These are phyloP conservation scores for Gymnopilus dilepis DNA, from an alignment of 768 basidiomycete species.

Conservation along the genomic window DNA sequence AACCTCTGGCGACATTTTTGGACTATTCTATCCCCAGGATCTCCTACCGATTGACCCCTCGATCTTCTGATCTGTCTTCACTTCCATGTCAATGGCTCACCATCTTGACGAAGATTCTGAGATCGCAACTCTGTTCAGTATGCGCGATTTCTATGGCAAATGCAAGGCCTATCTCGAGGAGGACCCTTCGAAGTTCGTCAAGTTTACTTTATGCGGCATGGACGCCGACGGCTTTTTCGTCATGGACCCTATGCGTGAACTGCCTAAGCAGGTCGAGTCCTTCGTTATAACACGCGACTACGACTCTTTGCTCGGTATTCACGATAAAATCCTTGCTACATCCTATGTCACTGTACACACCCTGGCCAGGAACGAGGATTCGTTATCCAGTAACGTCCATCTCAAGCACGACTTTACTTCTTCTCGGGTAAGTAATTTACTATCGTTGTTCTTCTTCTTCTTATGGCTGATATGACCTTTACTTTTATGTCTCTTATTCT, in stretches of 20 bases:
- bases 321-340: background rate
- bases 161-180: background rate
- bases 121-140: background rate
- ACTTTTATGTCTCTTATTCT: background rate
- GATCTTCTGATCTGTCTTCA: background rate
- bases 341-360: background rate
- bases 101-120: background rate
- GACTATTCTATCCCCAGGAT: no score
- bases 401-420: background rate
- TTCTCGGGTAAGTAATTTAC: background rate
- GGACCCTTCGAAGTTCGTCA: constrained; percentile 9
- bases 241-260: background rate
- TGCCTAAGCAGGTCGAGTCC: background rate
- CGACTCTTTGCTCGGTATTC: background rate
- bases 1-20: no score
- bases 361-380: background rate
- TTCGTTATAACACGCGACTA: background rate
- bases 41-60: no score
- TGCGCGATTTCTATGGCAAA: background rate
- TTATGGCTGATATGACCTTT: background rate
- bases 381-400: background rate
- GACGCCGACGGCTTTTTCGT: constrained; percentile 8
- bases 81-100: background rate
- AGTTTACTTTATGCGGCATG: constrained; percentile 21
- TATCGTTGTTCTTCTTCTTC: no score